Base-by-base conservation (phyloP, 371 early-diverging fungal genomes). In the Syncephalis plumigaleata region DNA sequence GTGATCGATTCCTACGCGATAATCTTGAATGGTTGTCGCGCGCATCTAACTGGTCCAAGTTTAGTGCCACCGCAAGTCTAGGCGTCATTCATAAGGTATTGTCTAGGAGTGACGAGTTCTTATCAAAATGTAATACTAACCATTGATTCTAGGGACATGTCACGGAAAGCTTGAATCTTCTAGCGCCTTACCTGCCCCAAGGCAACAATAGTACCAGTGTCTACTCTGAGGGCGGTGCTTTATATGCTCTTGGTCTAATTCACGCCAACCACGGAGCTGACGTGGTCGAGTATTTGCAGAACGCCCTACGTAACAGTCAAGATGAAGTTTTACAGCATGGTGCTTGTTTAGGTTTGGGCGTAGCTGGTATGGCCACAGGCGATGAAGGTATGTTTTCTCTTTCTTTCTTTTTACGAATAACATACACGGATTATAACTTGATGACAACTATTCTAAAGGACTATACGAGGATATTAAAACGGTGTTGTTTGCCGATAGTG, bases 1-100 rank as follows among this genome's bases (percentile, higher is more conserved):
- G 89, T 55, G 99, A 99, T 60, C 87, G 91, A 48, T 96, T 99
- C 55, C 73, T 98, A 58, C 77, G 99, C 46, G 86, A 90, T 52
- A 98, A 96, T 62, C 66, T 96, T 45, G 98, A 98, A 56, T 94
- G 98, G 93, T 76, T 99, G 44, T 78, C 87, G 16, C 78, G 95
- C 51, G 91, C 97, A 21, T 91, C 84, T 46, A 95, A 95, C 71
- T 99, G 99, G 99, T 82, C 91, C 38, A 98, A 95, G 67, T 99
- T 98, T 66, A 85, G 89, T 48, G 98, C 98, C 3, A 91, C 97
- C 4, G 96, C 98, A 3, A 87, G 88, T n/a, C 68, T 99, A 48
- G 99, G 99, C 52, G 96, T 98, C 18, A 97, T 99, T 50, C 99
- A 99, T 70, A 87, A 84, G 66, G 75, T 74, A 55, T 49, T 51